Percentiles rank a stretch among this genome's conserved stretches.
These are phyloP conservation scores for Fusarium sp. DNA, from an alignment of 2,329 filamentous ascomycete species.

Conservation along the genomic window DNA sequence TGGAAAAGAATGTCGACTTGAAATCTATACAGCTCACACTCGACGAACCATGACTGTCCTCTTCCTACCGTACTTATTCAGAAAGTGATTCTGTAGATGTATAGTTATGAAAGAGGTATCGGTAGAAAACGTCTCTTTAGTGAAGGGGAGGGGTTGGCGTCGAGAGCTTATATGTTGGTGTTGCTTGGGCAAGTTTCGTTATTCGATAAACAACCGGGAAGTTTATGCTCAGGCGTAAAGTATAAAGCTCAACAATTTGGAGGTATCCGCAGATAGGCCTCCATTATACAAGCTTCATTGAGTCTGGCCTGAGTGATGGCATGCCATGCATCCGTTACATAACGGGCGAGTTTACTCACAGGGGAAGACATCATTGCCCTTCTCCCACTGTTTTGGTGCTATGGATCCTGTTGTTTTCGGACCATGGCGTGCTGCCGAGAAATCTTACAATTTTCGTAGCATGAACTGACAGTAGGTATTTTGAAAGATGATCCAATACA, in stretches of 20 bases:
- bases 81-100: not conserved
- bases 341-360: too few relatives aligned
- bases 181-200: not conserved
- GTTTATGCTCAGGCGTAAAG: not conserved
- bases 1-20: accelerated
- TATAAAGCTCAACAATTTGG: not conserved
- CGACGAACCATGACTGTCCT: accelerated
- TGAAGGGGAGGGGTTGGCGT: too few relatives aligned
- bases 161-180: not conserved
- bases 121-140: not conserved
- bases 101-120: not conserved
- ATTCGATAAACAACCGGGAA: not conserved
- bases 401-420: too few relatives aligned
- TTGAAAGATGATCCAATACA: too few relatives aligned
- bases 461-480: too few relatives aligned
- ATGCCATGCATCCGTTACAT: too few relatives aligned
- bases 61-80: not conserved
- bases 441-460: too few relatives aligned
- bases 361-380: too few relatives aligned
- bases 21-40: accelerated
- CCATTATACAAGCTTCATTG: not conserved
- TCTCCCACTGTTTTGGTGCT: too few relatives aligned
- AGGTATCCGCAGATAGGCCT: not conserved
- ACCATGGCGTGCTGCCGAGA: too few relatives aligned
- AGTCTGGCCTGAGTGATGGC: too few relatives aligned